Base-by-base conservation (phyloP, 23 red algal species). In the Gracilaria domingensis region DNA sequence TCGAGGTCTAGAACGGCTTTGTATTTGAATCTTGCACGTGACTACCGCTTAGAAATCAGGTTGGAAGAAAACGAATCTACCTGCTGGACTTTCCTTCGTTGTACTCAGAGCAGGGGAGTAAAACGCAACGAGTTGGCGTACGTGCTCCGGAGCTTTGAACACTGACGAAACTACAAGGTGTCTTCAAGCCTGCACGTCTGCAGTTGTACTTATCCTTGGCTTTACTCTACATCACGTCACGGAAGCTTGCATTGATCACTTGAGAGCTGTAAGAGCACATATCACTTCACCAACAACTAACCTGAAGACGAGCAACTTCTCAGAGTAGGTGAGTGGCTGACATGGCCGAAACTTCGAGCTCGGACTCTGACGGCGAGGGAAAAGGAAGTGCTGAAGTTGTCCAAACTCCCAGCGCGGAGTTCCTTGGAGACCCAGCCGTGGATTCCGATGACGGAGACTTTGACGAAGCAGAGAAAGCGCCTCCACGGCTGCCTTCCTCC, bases 391-490 rank as follows among this genome's bases (percentile, higher is more conserved):
- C 8, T 14, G 20, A 69, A 38, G 39, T 77, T 26, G 39, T 51
- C 12, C 72, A 45, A 50, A 51, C 45, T 14, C 72, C 72, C 1
- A 77, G 72, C 25, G 50, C 45, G 20, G 72, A 77, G 50, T 25
- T 51, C 0, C 72, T 77, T 0, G 72, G 72, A 77, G 45, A 25
- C 17, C 21, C 72, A 50, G 42, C 23, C 30, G 72, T 77, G 72
- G 72, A 77, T 7, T 77, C 72, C 0, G 72, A 77, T 25, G 72
- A 28, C 8, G 72, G 26, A 8, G 72, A 77, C n/a, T 77, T 77
- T 50, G 72, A 77, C 26, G 72, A 77, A 77, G 72, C 72, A 28
- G 72, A 77, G 42, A 77, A 77, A 50, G 72, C 72, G 8, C 72
- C 72, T 14, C 72, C 72, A 50, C 30, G 72, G 28, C 36, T 77